Evolutionary conservation across 768 basidiomycete genomes (phyloP).

Genomic region (Auriculariales sp.): DNA sequence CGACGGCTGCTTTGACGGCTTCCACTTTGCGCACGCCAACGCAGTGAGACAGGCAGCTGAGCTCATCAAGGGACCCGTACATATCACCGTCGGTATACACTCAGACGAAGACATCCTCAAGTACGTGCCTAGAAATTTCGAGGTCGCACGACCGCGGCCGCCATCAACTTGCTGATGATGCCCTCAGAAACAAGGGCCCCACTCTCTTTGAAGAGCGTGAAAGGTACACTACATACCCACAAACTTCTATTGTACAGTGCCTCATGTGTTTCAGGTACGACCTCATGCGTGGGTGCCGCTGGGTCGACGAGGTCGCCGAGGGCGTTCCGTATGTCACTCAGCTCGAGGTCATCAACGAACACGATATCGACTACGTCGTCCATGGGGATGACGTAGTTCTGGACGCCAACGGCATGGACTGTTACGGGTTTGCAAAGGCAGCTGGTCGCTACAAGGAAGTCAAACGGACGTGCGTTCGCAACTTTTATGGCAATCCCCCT

Average conservation of each 20-base stretch:
- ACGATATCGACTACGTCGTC: constrained; percentile 8
- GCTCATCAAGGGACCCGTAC: constrained; percentile 6
- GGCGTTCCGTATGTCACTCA: constrained; percentile 9
- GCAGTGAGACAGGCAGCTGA: constrained; percentile 7
- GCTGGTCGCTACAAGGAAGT: constrained; percentile 6
- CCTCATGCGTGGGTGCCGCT: constrained; percentile 8
- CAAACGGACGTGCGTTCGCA: constrained; percentile 8
- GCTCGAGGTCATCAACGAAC: constrained; percentile 1
- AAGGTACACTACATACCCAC: constrained; percentile 2
- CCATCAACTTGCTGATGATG: too few species aligned
- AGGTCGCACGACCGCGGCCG: too few species aligned
- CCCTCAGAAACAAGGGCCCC: constrained; percentile 9
- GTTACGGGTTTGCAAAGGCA: constrained; percentile 6
- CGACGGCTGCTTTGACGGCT: constrained; percentile 10
- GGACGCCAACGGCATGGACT: constrained; percentile 8
- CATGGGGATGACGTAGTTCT: constrained; percentile 9
- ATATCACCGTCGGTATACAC: constrained; percentile 7
- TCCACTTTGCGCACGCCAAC: constrained; percentile 10
- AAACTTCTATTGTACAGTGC: neutral
- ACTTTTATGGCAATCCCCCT: neutral
- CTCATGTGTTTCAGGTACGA: constrained; percentile 7
- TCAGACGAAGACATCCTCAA: constrained; percentile 8
- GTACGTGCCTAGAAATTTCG: constrained; percentile 1
- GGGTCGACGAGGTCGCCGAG: constrained; percentile 8
- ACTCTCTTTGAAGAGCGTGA: constrained; percentile 9